Percentiles rank a stretch among this genome's conserved stretches.
These are phyloP conservation scores for Trichoderma asperellum DNA, from an alignment of 2,329 filamentous ascomycete genomes.

Conservation along the genomic window DNA sequence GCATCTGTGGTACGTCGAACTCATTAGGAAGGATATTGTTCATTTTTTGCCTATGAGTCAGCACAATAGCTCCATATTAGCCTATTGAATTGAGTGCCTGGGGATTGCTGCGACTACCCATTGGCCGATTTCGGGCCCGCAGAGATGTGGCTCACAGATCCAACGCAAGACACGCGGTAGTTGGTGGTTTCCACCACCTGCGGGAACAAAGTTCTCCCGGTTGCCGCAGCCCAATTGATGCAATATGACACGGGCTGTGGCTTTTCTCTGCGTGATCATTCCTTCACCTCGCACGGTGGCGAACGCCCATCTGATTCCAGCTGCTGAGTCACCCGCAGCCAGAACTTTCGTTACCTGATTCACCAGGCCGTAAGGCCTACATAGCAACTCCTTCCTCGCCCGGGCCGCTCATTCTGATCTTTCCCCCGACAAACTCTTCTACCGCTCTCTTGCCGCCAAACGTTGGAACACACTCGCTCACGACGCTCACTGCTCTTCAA, in stretches of 20 bases:
- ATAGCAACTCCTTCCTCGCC: constrained; percentile 12
- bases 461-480: constrained; percentile 41
- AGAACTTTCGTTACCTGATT: constrained; percentile 13
- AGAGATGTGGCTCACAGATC: background rate
- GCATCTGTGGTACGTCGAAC: background rate
- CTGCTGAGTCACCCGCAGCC: constrained; percentile 19
- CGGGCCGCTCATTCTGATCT: constrained; percentile 30
- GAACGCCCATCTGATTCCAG: background rate
- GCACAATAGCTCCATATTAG: background rate
- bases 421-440: constrained; percentile 35
- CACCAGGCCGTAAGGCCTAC: constrained; percentile 14
- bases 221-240: background rate
- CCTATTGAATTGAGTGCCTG: background rate
- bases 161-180: background rate
- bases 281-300: background rate
- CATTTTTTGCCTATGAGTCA: constrained; percentile 21
- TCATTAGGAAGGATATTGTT: constrained; percentile 1
- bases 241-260: background rate
- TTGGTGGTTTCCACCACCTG: background rate
- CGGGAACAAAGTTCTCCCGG: constrained; percentile 7
- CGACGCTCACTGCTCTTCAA: constrained; percentile 29
- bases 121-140: constrained; percentile 30
- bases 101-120: background rate
- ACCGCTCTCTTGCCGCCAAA: constrained; percentile 43
- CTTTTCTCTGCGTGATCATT: background rate